Evolutionary conservation across 768 basidiomycete species (phyloP).

Genomic region (Trametes cubensis): DNA sequence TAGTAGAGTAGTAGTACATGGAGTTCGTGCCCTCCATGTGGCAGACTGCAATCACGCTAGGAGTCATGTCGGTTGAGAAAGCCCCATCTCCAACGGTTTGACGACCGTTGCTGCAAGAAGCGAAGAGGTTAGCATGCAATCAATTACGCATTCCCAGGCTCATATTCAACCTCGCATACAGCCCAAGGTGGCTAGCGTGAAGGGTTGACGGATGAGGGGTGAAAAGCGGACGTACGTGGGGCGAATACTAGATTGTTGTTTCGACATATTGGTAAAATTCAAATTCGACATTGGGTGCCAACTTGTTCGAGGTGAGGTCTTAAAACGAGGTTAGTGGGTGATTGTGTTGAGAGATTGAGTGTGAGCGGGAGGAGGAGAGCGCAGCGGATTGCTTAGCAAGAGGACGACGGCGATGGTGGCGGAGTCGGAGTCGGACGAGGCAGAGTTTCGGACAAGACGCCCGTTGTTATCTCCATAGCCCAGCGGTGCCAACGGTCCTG

Average conservation of each 20-base stretch:
- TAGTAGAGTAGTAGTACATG: conserved; percentile 90
- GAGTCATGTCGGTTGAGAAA: conserved; percentile 69
- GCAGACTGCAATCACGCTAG: conserved; percentile 85
- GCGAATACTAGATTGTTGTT: conserved; percentile 90
- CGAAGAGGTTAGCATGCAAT: background rate
- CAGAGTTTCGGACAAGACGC: background rate
- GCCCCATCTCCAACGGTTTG: conserved; percentile 98
- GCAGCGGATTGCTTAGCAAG: conserved; percentile 9
- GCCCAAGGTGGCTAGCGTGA: too few species aligned
- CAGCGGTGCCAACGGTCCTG: conserved; percentile 9
- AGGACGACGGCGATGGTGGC: conserved; percentile 9
- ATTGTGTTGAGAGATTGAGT: conserved; percentile 2
- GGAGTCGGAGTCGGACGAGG: background rate
- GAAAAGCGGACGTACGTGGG: conserved; percentile 68
- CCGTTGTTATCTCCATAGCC: conserved; percentile 5
- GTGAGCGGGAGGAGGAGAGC: background rate
- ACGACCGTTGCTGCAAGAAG: conserved; percentile 81
- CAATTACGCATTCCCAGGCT: background rate
- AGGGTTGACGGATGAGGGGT: conserved; percentile 16
- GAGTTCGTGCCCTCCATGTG: conserved; percentile 78
- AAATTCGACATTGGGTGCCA: conserved; percentile 84
- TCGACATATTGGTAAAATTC: conserved; percentile 69
- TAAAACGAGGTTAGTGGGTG: background rate
- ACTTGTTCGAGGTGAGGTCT: conserved; percentile 53
- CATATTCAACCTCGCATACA: background rate